These are phyloP conservation scores for Zymoseptoria tritici DNA, from an alignment of 2,329 filamentous ascomycete genomes.

Conservation along the genomic window DNA sequence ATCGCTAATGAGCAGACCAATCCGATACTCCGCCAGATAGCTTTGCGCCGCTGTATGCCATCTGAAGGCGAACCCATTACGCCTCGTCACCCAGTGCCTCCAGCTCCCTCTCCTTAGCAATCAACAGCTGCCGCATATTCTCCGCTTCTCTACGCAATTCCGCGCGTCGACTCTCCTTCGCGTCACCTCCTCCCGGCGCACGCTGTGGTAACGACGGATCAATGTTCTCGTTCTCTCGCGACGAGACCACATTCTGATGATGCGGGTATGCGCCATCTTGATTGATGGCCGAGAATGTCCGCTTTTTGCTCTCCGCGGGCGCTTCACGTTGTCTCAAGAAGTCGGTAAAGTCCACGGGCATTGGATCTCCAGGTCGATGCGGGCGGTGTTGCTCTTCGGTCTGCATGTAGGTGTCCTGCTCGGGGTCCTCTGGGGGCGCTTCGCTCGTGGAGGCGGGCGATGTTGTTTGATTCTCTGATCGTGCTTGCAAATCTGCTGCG, in stretches of 20 bases:
- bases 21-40: neutral
- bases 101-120: conserved; percentile 67
- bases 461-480: conserved; percentile 8
- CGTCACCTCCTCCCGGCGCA: conserved; percentile 13
- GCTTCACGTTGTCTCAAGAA: conserved; percentile 21
- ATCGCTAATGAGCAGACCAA: neutral
- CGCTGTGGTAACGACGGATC: conserved; percentile 31
- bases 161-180: conserved; percentile 56
- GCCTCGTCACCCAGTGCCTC: conserved; percentile 34
- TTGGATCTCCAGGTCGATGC: conserved; percentile 16
- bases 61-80: neutral
- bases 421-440: neutral
- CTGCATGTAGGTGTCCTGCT: neutral
- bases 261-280: conserved; percentile 10
- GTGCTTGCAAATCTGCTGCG: conserved; percentile 8
- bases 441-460: conserved; percentile 5
- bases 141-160: conserved; percentile 67
- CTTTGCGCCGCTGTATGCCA: neutral
- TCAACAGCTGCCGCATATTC: conserved; percentile 63
- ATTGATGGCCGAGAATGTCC: conserved; percentile 52
- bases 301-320: conserved; percentile 44
- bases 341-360: conserved; percentile 33
- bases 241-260: conserved; percentile 15
- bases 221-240: conserved; percentile 22
- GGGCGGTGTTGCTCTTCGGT: conserved; percentile 14